A percentile compares a stretch with the other conserved stretches of the same genome.
These are phyloP conservation scores for Picea abies DNA, from an alignment of 83 land plant species.

Conservation along the genomic window DNA sequence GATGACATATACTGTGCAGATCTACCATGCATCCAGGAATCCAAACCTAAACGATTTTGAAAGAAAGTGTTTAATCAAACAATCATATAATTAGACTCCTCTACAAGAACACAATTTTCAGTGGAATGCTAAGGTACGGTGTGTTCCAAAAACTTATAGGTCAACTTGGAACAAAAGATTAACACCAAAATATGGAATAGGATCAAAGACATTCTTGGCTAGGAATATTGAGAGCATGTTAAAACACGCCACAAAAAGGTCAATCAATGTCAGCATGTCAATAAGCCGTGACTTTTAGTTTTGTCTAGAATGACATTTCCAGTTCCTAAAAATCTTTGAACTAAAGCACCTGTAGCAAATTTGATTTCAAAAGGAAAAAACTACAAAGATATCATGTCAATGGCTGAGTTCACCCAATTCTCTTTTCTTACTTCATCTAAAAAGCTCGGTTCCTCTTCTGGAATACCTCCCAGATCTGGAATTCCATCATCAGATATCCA, in stretches of 20 bases:
- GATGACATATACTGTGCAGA: too few species aligned
- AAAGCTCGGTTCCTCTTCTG: too few species aligned
- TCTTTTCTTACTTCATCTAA: slow-evolving; percentile 29
- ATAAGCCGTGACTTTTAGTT: neutral
- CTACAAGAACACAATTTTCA: neutral
- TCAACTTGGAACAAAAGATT: neutral
- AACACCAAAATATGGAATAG: too few species aligned
- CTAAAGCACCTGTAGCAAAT: neutral
- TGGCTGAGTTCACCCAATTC: neutral
- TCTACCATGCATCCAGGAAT: too few species aligned
- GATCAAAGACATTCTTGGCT: too few species aligned
- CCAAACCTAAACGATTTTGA: slow-evolving; percentile 1
- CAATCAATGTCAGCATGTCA: neutral
- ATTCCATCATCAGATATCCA: too few species aligned
- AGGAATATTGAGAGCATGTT: neutral
- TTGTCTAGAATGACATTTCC: neutral
- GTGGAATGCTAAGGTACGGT: neutral
- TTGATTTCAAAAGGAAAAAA: neutral
- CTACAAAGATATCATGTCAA: neutral
- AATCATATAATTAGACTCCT: neutral
- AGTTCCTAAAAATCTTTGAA: neutral
- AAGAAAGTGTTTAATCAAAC: neutral
- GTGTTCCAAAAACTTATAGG: neutral
- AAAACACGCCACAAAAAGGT: neutral
- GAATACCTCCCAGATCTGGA: too few species aligned